These are phyloP conservation scores for Avicennia marina DNA, from an alignment of 257 asterid species.

Conservation along the genomic window DNA sequence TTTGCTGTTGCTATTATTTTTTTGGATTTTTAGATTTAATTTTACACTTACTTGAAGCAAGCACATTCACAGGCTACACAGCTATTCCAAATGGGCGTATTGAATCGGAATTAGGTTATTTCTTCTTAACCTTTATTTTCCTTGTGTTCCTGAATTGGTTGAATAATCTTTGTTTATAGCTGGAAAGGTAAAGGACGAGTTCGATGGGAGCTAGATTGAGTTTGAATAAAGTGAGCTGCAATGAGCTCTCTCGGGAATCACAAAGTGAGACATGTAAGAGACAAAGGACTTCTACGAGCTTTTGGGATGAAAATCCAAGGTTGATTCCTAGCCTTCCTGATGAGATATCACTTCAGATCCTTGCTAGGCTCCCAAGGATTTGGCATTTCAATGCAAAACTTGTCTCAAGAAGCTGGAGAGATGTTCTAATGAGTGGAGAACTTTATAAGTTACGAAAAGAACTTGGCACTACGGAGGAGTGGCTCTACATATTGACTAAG, in stretches of 20 bases:
- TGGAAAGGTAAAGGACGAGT: not conserved
- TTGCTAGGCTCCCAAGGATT: constrained; percentile 70
- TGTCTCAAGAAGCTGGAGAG: constrained; percentile 77
- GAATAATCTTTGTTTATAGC: not conserved
- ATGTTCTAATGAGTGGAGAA: constrained; percentile 54
- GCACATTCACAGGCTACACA: too few relatives aligned
- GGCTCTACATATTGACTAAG: constrained; percentile 79
- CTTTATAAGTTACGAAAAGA: constrained; percentile 61
- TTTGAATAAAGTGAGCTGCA: constrained; percentile 30
- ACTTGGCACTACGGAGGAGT: constrained; percentile 67
- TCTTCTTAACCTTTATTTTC: too few relatives aligned
- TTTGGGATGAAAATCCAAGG: constrained; percentile 63
- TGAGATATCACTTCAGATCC: constrained; percentile 76
- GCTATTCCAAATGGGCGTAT: too few relatives aligned
- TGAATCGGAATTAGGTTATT: too few relatives aligned
- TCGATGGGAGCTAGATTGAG: constrained; percentile 72
- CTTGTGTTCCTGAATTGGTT: not conserved
- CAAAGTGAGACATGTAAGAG: constrained; percentile 68
- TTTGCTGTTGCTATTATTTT: too few relatives aligned
- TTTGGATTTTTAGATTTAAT: too few relatives aligned
- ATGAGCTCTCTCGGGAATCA: constrained; percentile 32
- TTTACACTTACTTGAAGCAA: too few relatives aligned
- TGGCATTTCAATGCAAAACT: constrained; percentile 45
- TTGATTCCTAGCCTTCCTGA: constrained; percentile 80
- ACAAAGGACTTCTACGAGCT: constrained; percentile 46